Conservation (phyloP, 2,329 filamentous ascomycete species). For the Harringtonia lauricola region DNA sequence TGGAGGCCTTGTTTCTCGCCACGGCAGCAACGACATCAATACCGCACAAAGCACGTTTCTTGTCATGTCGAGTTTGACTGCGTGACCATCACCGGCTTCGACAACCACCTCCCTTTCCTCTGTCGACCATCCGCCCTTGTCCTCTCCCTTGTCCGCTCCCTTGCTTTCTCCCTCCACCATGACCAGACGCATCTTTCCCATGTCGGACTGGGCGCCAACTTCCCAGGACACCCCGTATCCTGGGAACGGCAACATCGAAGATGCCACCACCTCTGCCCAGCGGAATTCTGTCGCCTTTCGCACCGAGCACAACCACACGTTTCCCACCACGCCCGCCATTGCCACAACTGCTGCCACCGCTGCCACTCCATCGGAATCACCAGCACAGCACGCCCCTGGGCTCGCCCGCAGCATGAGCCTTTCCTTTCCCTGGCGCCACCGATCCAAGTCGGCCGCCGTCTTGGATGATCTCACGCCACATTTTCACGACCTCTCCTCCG, state of each 20-base stretch:
- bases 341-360: neutral
- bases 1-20: too few species aligned
- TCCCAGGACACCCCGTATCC: slow-evolving; percentile 21
- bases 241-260: neutral
- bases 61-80: neutral
- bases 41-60: too few species aligned
- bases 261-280: neutral
- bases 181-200: slow-evolving; percentile 24
- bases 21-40: too few species aligned
- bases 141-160: neutral
- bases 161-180: slow-evolving; percentile 10
- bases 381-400: slow-evolving; percentile 9
- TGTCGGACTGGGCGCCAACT: slow-evolving; percentile 28
- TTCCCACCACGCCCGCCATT: neutral
- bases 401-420: slow-evolving; percentile 38
- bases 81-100: neutral
- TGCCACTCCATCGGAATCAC: neutral
- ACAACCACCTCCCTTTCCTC: neutral
- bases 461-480: slow-evolving; percentile 18
- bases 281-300: too few species aligned
- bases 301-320: too few species aligned
- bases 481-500: slow-evolving; percentile 15
- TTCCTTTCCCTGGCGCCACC: slow-evolving; percentile 35
- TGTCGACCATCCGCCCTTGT: neutral
- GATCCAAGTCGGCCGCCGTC: slow-evolving; percentile 31